Conservation (phyloP, 129 eudicot genomes). For the Mikania micrantha region DNA sequence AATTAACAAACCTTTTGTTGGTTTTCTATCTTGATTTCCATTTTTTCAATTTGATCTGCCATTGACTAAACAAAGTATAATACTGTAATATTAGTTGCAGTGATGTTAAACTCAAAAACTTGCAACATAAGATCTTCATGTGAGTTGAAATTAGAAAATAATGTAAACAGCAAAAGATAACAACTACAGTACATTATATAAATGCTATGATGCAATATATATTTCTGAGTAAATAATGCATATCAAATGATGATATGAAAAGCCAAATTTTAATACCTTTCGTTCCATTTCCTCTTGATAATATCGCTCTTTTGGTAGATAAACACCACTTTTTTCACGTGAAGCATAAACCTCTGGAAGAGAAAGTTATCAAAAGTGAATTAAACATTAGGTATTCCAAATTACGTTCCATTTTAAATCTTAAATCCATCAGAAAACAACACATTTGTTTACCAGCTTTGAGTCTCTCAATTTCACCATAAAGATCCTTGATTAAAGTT, state of each 20-base stretch:
- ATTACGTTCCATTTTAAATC: neutral
- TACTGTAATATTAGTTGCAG: neutral
- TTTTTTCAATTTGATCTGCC: slow-evolving; percentile 32
- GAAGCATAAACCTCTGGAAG: slow-evolving; percentile 85
- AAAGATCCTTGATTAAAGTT: slow-evolving; percentile 87
- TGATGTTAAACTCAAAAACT: neutral
- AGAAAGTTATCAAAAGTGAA: neutral
- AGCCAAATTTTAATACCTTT: slow-evolving; percentile 47
- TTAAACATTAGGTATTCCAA: neutral
- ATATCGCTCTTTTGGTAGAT: slow-evolving; percentile 93
- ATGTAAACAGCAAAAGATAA: neutral
- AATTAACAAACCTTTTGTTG: slow-evolving; percentile 1
- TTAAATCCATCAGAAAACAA: neutral
- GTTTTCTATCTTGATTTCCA: slow-evolving; percentile 42
- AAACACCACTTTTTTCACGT: slow-evolving; percentile 96
- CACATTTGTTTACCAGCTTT: slow-evolving; percentile 53
- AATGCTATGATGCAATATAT: neutral
- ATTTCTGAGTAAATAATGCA: neutral
- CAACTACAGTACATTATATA: neutral
- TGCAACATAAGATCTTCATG: neutral
- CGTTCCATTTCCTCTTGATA: slow-evolving; percentile 91
- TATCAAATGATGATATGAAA: neutral
- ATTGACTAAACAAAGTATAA: slow-evolving; percentile 4
- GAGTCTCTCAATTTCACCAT: slow-evolving; percentile 91
- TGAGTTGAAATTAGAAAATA: neutral